Percentiles rank a stretch among this genome's conserved stretches.
These are phyloP conservation scores for Ustilaginoidea virens DNA, from an alignment of 2,329 filamentous ascomycete genomes.

Conservation along the genomic window DNA sequence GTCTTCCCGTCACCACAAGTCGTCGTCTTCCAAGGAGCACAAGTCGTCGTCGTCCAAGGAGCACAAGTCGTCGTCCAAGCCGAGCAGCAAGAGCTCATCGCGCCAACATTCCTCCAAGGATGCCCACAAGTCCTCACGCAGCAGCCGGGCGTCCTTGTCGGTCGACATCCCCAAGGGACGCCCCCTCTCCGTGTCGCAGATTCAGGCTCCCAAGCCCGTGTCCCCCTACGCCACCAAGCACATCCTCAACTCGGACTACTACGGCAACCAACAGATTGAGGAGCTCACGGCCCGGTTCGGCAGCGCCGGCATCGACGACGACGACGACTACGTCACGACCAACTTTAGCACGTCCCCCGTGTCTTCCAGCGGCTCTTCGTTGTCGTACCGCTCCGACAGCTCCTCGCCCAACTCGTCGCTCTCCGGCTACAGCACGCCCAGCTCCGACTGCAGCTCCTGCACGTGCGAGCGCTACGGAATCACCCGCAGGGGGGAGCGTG, in stretches of 20 bases:
- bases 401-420: slow-evolving; percentile 59
- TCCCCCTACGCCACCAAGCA: slow-evolving; percentile 76
- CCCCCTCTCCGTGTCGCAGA: slow-evolving; percentile 74
- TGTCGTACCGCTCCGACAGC: slow-evolving; percentile 59
- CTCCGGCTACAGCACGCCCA: slow-evolving; percentile 65
- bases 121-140: slow-evolving; percentile 25
- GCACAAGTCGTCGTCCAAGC: slow-evolving; percentile 22
- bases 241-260: slow-evolving; percentile 72
- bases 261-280: slow-evolving; percentile 55
- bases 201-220: slow-evolving; percentile 79
- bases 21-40: slow-evolving; percentile 12
- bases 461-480: slow-evolving; percentile 95
- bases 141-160: slow-evolving; percentile 33
- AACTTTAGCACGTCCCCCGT: slow-evolving; percentile 43
- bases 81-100: slow-evolving; percentile 19
- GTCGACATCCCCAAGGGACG: slow-evolving; percentile 75
- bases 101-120: slow-evolving; percentile 31
- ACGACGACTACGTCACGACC: slow-evolving; percentile 40
- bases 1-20: slow-evolving; percentile 17
- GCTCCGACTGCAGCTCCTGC: slow-evolving; percentile 65
- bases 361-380: slow-evolving; percentile 53
- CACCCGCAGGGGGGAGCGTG: slow-evolving; percentile 78
- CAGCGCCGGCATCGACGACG: slow-evolving; percentile 40
- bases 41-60: slow-evolving; percentile 14
- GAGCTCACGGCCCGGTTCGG: slow-evolving; percentile 66